Evolutionary conservation across 257 asterid genomes (phyloP), one percentile per base, ranked within the genome.

Genomic region (Catharanthus roseus): DNA sequence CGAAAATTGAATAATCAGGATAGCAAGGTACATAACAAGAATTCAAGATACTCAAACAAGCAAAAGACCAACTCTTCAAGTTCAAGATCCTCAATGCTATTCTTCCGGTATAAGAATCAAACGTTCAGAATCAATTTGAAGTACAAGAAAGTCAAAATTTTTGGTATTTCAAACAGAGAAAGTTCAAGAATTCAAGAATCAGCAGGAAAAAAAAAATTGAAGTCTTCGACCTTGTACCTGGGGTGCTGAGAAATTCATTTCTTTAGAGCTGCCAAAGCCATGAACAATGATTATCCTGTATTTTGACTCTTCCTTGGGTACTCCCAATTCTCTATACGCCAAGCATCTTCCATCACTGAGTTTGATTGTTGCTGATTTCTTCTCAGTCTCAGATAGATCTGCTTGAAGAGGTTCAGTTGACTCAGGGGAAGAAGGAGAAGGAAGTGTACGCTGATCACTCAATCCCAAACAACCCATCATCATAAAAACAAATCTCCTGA

Each of bases 181-280:
- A 41, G 38, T 36, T 49, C 47, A 42, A 19, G 28, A 16, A 12
- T 19, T 36, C 72, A 36, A 77, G n/a, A 44, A 56, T 65, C 71
- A 70, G 45, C 45, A 9, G 16, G 66, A 50, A 76, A 73, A 19
- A 12, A 54, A 34, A 44, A 68, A 19, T 8, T 33, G 65, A n/a
- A 26, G 51, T 60, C 55, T 47, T 21, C 5, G 71, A 69, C 63
- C 7, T 16, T 28, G 64, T 80, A 93, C 99, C 79, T 88, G 85
- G 68, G 97, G 80, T 41, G 92, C 97, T 86, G 85, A 78, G 71
- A 93, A 91, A 68, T 77, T 86, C 97, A 91, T 89, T 10, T 93
- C 96, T 79, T 91, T 91, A 70, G 90, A 77, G 85, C 97, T 91
- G 50, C 82, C 99, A 79, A 91, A 93, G 69, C 97, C 99, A 85